A percentile compares a stretch with the other conserved stretches of the same genome.
Evolutionary conservation across 805 yeast species (phyloP).

Genomic region (Candida vartiovaarae): DNA sequence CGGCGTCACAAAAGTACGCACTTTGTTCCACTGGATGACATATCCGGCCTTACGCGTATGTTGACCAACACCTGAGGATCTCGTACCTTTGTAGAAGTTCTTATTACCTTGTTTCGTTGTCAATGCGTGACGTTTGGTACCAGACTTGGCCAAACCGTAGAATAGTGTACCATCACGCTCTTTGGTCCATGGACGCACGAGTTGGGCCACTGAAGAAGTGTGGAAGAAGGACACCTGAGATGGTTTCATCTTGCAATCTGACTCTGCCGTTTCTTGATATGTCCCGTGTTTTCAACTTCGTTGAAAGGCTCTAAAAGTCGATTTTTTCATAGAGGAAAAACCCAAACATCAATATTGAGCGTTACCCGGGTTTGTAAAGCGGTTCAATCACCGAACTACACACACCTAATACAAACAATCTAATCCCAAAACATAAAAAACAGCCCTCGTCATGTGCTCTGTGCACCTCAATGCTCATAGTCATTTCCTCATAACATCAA

Average conservation of each 20-base stretch:
- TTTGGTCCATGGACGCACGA: slow-evolving; percentile 86
- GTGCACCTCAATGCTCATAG: no score
- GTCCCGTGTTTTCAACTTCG: not conserved
- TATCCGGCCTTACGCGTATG: slow-evolving; percentile 71
- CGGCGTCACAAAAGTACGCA: slow-evolving; percentile 88
- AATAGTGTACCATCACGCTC: slow-evolving; percentile 76
- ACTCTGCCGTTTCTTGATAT: not conserved
- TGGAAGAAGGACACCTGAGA: slow-evolving; percentile 40
- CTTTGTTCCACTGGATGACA: slow-evolving; percentile 74
- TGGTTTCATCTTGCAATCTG: slow-evolving; percentile 35
- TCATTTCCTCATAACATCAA: not conserved
- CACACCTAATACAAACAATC: no score
- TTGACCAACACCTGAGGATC: slow-evolving; percentile 88
- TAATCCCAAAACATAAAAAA: no score
- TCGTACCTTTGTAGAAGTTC: slow-evolving; percentile 91
- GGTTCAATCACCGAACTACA: no score
- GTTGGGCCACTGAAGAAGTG: slow-evolving; percentile 35
- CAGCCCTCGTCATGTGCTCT: no score
- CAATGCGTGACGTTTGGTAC: slow-evolving; percentile 76
- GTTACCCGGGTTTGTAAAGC: not conserved
- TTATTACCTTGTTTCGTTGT: slow-evolving; percentile 94
- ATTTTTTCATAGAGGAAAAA: no score
- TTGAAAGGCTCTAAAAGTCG: no score
- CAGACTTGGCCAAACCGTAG: slow-evolving; percentile 72
- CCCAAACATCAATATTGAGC: no score